Evolutionary conservation across 495 filamentous ascomycete genomes (phyloP).

Genomic region (Lindgomyces ingoldianus): DNA sequence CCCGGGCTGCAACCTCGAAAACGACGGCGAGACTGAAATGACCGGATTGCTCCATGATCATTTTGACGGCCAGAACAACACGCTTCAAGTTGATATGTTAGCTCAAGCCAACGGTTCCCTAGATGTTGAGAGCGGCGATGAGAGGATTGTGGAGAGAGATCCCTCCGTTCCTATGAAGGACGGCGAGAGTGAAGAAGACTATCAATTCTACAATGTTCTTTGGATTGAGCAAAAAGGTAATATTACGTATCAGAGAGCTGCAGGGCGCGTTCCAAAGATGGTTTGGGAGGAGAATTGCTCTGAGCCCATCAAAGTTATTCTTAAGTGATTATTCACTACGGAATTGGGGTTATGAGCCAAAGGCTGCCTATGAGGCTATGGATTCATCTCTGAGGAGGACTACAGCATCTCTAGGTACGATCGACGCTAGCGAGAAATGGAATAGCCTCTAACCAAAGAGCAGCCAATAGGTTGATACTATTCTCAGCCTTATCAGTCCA

Average conservation of each 20-base stretch:
- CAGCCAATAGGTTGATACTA: not conserved
- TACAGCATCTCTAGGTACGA: too few relatives aligned
- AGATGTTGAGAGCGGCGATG: not conserved
- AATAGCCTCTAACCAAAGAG: too few relatives aligned
- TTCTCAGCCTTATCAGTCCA: constrained; percentile 4
- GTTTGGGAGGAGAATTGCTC: not conserved
- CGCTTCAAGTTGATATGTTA: not conserved
- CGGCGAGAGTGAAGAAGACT: not conserved
- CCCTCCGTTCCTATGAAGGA: not conserved
- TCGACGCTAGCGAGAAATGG: too few relatives aligned
- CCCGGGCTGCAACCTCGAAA: not conserved
- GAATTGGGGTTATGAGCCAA: too few relatives aligned
- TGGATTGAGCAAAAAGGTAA: not conserved
- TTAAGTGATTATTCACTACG: constrained; percentile 9
- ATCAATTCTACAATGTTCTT: not conserved
- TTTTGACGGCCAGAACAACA: too few relatives aligned
- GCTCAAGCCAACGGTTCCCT: not conserved
- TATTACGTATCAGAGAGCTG: not conserved
- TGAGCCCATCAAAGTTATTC: not conserved
- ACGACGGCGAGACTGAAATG: not conserved
- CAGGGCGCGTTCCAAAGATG: not conserved
- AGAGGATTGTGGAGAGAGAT: not conserved
- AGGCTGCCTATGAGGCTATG: too few relatives aligned
- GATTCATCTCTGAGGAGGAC: too few relatives aligned
- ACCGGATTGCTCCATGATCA: too few relatives aligned